Base-by-base conservation (phyloP, 2,329 filamentous ascomycete species). In the Colletotrichum sp. region DNA sequence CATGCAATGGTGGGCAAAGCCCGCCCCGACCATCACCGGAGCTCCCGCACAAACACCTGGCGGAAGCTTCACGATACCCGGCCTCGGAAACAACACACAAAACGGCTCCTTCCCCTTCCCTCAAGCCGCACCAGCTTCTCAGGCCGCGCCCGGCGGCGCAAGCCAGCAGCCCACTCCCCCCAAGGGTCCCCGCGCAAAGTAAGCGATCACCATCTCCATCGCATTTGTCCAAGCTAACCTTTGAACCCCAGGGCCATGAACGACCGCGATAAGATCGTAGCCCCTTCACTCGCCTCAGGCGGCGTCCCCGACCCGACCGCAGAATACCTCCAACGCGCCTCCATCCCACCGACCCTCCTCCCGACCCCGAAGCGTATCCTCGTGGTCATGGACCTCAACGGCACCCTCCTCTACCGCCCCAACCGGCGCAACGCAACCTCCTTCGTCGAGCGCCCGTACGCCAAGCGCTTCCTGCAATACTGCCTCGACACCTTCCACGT, bases 381-480 rank as follows among this genome's bases (percentile, higher is more conserved):
- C 26, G 88, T 99, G 67, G 91, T 99, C 63, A 91, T 99, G 77
- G 97, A 99, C 85, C 91, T 99, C 48, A 99, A 99, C 83, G 97
- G 97, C 77, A 98, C 96, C 0, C 89, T 99, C 2, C 90, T 99
- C 43, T 89, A 91, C 85, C 94, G 97, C 7, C 93, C 92, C 10
- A 88, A 87, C 68, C 87, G 87, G 61, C 82, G 82, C 30, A 80
- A 85, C 5, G 89, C 87, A 12, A 82, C 83, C 57, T 59, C 67
- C 66, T 94, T 96, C 82, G 85, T 92, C 59, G 85, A 89, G 78
- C 93, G 97, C 1, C 94, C 94, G 0, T 89, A 93, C 78, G 90
- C 97, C 2, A 80, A 86, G 4, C 79, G 86, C 1, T 98, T 99
- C 83, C 86, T 99, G 5, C 81, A 89, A 32, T 95, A 96, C 83